phyloP scores from a whole-genome alignment of 306 rosid species.

The Cucumis hystrix region DNA sequence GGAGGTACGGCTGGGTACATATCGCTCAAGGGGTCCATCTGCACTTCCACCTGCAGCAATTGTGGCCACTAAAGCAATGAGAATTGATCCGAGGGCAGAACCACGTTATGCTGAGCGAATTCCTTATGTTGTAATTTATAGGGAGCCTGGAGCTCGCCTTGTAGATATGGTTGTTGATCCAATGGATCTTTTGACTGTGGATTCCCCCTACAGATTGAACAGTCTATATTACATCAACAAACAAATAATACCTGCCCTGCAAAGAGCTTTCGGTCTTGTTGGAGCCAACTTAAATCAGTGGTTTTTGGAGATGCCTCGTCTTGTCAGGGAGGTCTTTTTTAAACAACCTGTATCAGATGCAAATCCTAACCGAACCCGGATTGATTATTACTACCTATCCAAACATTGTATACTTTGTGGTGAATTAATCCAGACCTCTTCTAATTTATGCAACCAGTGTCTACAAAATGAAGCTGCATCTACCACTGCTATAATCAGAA shows the following conservation, averaged over 20 bases:
- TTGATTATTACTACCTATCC: slow-evolving; percentile 86
- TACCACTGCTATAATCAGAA: slow-evolving; percentile 45
- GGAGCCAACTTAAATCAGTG: slow-evolving; percentile 75
- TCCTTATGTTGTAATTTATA: slow-evolving; percentile 80
- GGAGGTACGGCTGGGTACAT: slow-evolving; percentile 87
- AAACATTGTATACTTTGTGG: slow-evolving; percentile 81
- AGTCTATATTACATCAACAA: slow-evolving; percentile 79
- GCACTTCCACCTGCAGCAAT: slow-evolving; percentile 95
- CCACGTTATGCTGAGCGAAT: slow-evolving; percentile 84
- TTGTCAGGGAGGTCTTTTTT: slow-evolving; percentile 45
- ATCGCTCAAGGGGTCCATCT: slow-evolving; percentile 46
- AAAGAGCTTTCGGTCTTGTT: slow-evolving; percentile 73
- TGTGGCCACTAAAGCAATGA: slow-evolving; percentile 88
- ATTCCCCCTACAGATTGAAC: slow-evolving; percentile 69
- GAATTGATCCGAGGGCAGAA: slow-evolving; percentile 80
- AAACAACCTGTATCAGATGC: slow-evolving; percentile 28
- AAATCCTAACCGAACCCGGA: slow-evolving; percentile 61
- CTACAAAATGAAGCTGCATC: slow-evolving; percentile 46
- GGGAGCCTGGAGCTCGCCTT: slow-evolving; percentile 90
- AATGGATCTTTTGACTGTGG: slow-evolving; percentile 56
- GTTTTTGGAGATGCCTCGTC: slow-evolving; percentile 85
- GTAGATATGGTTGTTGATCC: slow-evolving; percentile 93
- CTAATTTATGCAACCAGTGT: slow-evolving; percentile 55
- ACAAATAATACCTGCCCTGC: slow-evolving; percentile 87
- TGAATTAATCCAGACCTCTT: slow-evolving; percentile 60